Evolutionary conservation across 1,284 basidiomycete species (phyloP), one percentile per base, ranked within the genome.

Genomic region (Flammula alnicola): DNA sequence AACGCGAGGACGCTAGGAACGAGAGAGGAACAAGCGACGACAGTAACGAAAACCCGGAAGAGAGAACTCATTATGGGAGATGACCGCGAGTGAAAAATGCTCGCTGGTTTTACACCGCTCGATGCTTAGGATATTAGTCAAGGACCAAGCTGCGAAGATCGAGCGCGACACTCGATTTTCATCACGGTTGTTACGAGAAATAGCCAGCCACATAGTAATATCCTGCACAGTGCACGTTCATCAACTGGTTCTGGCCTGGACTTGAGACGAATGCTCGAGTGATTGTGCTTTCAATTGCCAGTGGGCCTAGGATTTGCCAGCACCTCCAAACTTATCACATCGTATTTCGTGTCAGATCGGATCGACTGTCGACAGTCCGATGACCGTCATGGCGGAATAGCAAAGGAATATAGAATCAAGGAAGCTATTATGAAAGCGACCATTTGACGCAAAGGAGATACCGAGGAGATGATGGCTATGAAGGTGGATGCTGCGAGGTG

Each of bases 311-410:
- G n/a, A n/a, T n/a, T n/a, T n/a, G n/a, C n/a, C n/a, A n/a, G n/a
- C n/a, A n/a, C n/a, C n/a, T n/a, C n/a, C n/a, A n/a, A n/a, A n/a
- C n/a, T n/a, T n/a, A n/a, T n/a, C n/a, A n/a, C n/a, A n/a, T n/a
- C n/a, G n/a, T n/a, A n/a, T n/a, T n/a, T n/a, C n/a, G n/a, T n/a
- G n/a, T n/a, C n/a, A n/a, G n/a, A n/a, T n/a, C n/a, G n/a, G 55
- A 58, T 81, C 81, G 26, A 83, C 67, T 2, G 79, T 81, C n/a
- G 74, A 70, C 25, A 86, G 69, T 25, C 80, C 80, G 6, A 78
- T 80, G 3, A 78, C 79, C 0, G 84, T 86, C 75, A 86, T 81
- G 0, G 84, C 79, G 3, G 80, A 82, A 55, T 84, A 81, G 59
- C 82, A 84, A 6, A 84, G 64, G 63, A 86, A 88, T 47, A 87